A percentile compares a stretch with the other conserved stretches of the same genome.
Conservation (phyloP, 768 basidiomycete species). For the Boletellus ananas region DNA sequence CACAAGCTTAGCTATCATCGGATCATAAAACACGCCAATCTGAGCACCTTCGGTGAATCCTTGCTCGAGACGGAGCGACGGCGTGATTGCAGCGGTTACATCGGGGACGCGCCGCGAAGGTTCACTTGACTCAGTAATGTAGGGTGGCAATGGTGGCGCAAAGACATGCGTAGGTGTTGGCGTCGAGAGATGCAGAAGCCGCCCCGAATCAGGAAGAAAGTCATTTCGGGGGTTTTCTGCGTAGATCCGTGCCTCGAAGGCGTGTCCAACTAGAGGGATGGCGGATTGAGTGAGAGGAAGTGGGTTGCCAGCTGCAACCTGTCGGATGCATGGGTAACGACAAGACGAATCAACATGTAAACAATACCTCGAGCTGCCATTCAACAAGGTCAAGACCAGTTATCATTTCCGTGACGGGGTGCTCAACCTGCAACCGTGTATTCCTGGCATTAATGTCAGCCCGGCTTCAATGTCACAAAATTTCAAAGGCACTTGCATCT, state of each 20-base stretch:
- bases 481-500: conserved; percentile 56
- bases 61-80: conserved; percentile 82
- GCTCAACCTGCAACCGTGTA: conserved; percentile 82
- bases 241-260: conserved; percentile 94
- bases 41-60: conserved; percentile 78
- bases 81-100: conserved; percentile 34
- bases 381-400: conserved; percentile 92
- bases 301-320: conserved; percentile 87
- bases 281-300: conserved; percentile 73
- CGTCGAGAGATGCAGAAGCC: conserved; percentile 74
- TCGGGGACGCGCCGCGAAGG: conserved; percentile 23
- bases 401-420: conserved; percentile 93
- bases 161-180: conserved; percentile 71
- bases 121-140: conserved; percentile 21
- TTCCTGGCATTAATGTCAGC: conserved; percentile 48
- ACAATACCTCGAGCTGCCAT: conserved; percentile 81
- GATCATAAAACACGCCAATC: conserved; percentile 88
- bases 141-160: conserved; percentile 43
- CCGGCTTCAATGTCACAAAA: not conserved
- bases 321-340: not conserved
- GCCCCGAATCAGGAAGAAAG: conserved; percentile 89
- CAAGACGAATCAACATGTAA: not conserved
- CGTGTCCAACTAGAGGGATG: conserved; percentile 87
- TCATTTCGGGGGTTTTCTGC: conserved; percentile 92
- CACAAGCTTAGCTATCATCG: conserved; percentile 90